Conservation (phyloP, 208 protist species). For the Tritrichomonas foetus region DNA sequence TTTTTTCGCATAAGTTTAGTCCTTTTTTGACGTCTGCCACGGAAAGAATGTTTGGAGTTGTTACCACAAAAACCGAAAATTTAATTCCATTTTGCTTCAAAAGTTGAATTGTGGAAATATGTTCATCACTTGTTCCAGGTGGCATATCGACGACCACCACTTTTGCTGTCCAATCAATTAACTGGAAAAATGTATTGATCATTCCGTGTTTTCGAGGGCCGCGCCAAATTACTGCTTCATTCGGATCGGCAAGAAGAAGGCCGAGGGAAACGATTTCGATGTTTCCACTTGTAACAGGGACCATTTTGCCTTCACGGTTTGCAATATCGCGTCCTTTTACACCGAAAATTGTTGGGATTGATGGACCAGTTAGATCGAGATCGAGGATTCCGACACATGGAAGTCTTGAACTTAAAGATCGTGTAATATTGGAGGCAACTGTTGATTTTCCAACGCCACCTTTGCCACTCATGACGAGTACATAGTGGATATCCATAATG, state of each 20-base stretch:
- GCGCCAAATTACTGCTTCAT: slow-evolving; percentile 96
- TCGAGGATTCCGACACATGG: slow-evolving; percentile 54
- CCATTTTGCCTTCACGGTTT: slow-evolving; percentile 71
- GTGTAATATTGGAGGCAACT: slow-evolving; percentile 51
- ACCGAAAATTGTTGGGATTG: slow-evolving; percentile 69
- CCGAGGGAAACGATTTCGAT: slow-evolving; percentile 93
- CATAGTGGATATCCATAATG: too few relatives aligned
- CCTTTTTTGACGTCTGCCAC: slow-evolving; percentile 95
- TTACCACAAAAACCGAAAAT: slow-evolving; percentile 79
- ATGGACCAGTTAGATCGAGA: slow-evolving; percentile 55
- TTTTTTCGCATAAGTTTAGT: slow-evolving; percentile 89
- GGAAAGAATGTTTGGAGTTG: slow-evolving; percentile 89
- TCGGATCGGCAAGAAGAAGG: slow-evolving; percentile 81
- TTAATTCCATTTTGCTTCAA: slow-evolving; percentile 65
- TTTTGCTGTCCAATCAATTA: slow-evolving; percentile 95
- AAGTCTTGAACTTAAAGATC: not conserved
- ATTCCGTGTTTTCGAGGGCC: slow-evolving; percentile 86
- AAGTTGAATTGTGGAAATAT: slow-evolving; percentile 85
- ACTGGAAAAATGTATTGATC: slow-evolving; percentile 95
- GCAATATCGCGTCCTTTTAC: slow-evolving; percentile 77
- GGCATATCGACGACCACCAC: slow-evolving; percentile 98
- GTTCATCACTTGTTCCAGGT: slow-evolving; percentile 98
- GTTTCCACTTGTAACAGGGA: slow-evolving; percentile 80
- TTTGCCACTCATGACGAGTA: slow-evolving; percentile 65
- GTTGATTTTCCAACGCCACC: slow-evolving; percentile 60